Evolutionary conservation across 1,139 yeast genomes (phyloP).

Genomic region (Yamadazyma trypodendri): DNA sequence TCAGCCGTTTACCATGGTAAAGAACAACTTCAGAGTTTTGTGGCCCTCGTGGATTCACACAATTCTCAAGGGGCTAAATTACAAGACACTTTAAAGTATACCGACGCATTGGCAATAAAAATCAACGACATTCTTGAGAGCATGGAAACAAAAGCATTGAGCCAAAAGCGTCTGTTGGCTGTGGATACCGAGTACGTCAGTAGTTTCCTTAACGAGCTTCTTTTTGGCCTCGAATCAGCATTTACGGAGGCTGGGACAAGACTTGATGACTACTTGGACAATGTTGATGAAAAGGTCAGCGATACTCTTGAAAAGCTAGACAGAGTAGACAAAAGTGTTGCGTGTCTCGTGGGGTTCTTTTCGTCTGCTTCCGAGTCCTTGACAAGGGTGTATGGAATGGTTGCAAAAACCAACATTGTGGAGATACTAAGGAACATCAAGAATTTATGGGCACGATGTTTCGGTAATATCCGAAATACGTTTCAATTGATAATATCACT

Average conservation of each 20-base stretch:
- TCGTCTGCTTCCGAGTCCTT: background rate
- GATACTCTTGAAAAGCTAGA: slow-evolving; percentile 7
- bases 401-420: too few species aligned
- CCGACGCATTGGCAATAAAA: slow-evolving; percentile 2
- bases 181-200: background rate
- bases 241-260: slow-evolving; percentile 5
- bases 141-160: slow-evolving; percentile 3
- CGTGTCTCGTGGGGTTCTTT: background rate
- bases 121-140: slow-evolving; percentile 3
- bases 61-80: background rate
- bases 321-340: background rate
- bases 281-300: slow-evolving; percentile 6
- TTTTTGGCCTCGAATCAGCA: slow-evolving; percentile 8
- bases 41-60: background rate
- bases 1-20: slow-evolving; percentile 1
- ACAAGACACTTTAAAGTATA: background rate
- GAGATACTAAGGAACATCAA: too few species aligned
- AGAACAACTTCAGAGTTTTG: background rate
- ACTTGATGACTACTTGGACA: slow-evolving; percentile 4
- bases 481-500: too few species aligned
- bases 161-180: background rate
- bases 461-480: too few species aligned
- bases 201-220: slow-evolving; percentile 8
- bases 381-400: background rate
- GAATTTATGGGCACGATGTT: too few species aligned